A percentile compares a stretch with the other conserved stretches of the same genome.
Evolutionary conservation across 2,329 filamentous ascomycete genomes (phyloP).

Genomic region (Geoglossum cookeanum): DNA sequence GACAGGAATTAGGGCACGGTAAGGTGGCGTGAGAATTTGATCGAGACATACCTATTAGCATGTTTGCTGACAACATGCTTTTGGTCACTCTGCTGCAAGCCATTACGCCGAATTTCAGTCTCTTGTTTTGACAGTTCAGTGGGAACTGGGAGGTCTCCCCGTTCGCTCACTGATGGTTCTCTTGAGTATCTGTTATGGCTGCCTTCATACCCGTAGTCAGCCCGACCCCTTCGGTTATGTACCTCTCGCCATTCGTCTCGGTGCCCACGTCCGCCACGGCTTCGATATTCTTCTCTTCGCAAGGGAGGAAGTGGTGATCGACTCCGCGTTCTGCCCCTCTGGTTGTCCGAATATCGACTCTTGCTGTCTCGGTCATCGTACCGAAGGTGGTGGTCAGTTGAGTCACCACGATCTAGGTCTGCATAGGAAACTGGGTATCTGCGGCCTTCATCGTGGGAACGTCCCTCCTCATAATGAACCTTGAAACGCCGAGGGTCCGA

Average conservation of each 20-base stretch:
- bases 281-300: conserved; percentile 17
- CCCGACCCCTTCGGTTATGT: conserved; percentile 10
- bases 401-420: conserved; percentile 32
- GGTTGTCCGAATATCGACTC: conserved; percentile 29
- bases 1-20: not conserved
- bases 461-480: conserved; percentile 38
- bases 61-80: conserved; percentile 15
- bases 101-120: conserved; percentile 49
- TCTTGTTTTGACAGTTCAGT: conserved; percentile 40
- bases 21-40: conserved; percentile 1
- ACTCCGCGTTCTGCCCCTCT: conserved; percentile 34
- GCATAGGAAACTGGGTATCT: conserved; percentile 33
- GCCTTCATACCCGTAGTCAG: conserved; percentile 18
- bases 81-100: conserved; percentile 31
- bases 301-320: conserved; percentile 19
- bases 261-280: conserved; percentile 13
- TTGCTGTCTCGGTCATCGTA: conserved; percentile 26
- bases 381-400: conserved; percentile 9
- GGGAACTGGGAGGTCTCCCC: conserved; percentile 38
- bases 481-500: conserved; percentile 41
- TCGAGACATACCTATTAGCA: conserved; percentile 24
- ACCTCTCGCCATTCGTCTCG: conserved; percentile 10
- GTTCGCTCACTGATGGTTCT: conserved; percentile 45
- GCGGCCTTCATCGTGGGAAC: conserved; percentile 26
- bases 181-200: conserved; percentile 30